A percentile compares a stretch with the other conserved stretches of the same genome.
These are phyloP conservation scores for Leccinum barrowsii DNA, from an alignment of 768 basidiomycete genomes.

Conservation along the genomic window DNA sequence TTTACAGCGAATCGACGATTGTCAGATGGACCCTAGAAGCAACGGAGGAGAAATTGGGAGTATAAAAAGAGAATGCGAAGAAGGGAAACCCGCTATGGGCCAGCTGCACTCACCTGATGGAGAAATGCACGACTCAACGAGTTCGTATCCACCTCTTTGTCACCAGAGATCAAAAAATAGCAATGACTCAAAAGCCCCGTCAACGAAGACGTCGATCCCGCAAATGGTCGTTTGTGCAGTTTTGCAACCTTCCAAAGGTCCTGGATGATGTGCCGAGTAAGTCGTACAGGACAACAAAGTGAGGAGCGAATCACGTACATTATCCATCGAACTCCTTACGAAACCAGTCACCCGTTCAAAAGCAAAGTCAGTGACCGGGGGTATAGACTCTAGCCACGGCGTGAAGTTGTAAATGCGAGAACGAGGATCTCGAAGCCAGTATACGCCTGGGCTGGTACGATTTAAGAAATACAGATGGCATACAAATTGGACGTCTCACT, in stretches of 20 bases:
- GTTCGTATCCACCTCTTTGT: slow-evolving; percentile 60
- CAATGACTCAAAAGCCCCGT: slow-evolving; percentile 82
- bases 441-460: slow-evolving; percentile 70
- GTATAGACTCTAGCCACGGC: slow-evolving; percentile 66
- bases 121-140: slow-evolving; percentile 59
- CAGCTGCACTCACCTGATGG: slow-evolving; percentile 45
- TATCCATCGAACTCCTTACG: slow-evolving; percentile 72
- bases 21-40: background rate
- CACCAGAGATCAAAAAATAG: slow-evolving; percentile 80
- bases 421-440: slow-evolving; percentile 84
- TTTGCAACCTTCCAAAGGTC: slow-evolving; percentile 63
- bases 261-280: slow-evolving; percentile 32
- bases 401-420: slow-evolving; percentile 85
- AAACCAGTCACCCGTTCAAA: slow-evolving; percentile 77
- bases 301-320: slow-evolving; percentile 37
- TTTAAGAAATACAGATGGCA: background rate
- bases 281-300: background rate
- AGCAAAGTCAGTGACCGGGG: slow-evolving; percentile 77
- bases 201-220: slow-evolving; percentile 88
- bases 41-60: background rate
- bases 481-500: slow-evolving; percentile 19
- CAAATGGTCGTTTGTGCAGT: slow-evolving; percentile 56
- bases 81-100: background rate
- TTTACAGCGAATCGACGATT: background rate
- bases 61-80: background rate